Evolutionary conservation across 805 yeast genomes (phyloP), one percentile per base, ranked within the genome.

Genomic region (Starmerella apis): DNA sequence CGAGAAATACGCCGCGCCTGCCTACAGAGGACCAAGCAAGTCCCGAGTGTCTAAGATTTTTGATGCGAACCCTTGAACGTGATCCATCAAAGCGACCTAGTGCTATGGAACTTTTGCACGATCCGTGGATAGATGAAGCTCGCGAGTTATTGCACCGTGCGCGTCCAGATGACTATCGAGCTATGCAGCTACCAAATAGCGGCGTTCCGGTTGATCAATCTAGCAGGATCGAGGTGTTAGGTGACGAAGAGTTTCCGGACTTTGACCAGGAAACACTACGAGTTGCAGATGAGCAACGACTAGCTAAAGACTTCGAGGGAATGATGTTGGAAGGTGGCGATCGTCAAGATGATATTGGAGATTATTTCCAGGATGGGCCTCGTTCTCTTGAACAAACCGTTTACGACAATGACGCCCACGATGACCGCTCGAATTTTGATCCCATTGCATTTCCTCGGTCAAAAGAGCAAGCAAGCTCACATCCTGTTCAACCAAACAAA

Each of bases 1-100:
- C 96, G 0, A 94, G 95, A 2, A 95, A 96, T 1, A 73, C 78
- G 51, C 98, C 98, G 0, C 86, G 78, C 59, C 71, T 90, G 47
- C 98, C 98, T 4, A 65, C 79, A 0, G 67, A 73, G 1, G 92
- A 83, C 52, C 95, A 86, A 65, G 70, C 92, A 48, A 80, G 92
- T 57, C 75, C 72, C 14, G 77, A 72, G 13, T 97, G 98, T 16
- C 74, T 71, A 46, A 71, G 71, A 20, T 88, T 92, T 64, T 67
- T 92, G 56, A 71, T 77, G 13, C 74, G 80, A 56, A 85, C 96
- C 64, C 71, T 92, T 56, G 84, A 83, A 53, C 84, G 82, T 52
- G 87, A 87, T 63, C 95, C 97, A 0, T 72, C 71, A 41, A 77
- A 77, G 64, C 76, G 98, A 56, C 80, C 86, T 1, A 73, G 84